Conservation (phyloP, 805 yeast species). For the Saturnispora sanitii region DNA sequence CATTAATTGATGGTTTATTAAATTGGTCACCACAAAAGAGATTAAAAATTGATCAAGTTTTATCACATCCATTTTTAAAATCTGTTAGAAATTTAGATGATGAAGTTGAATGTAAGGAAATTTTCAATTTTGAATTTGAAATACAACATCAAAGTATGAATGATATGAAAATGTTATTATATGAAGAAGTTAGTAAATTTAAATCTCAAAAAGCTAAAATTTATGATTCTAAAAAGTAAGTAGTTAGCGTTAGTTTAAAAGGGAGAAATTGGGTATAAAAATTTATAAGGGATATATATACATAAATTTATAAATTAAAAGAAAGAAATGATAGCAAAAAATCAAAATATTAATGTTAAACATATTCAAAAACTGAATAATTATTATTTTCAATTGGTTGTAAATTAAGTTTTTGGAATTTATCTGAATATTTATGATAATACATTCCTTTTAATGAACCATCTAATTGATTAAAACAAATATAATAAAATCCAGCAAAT, state of each 20-base stretch:
- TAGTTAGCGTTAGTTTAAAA: neutral
- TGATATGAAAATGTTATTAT: slow-evolving; percentile 39
- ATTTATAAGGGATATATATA: neutral
- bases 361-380: slow-evolving; percentile 4
- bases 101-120: slow-evolving; percentile 42
- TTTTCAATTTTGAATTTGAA: slow-evolving; percentile 67
- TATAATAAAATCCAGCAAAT: slow-evolving; percentile 86
- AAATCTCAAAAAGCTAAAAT: slow-evolving; percentile 25
- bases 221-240: slow-evolving; percentile 3
- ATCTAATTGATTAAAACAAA: slow-evolving; percentile 66
- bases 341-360: too few relatives aligned
- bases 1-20: slow-evolving; percentile 46
- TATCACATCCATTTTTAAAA: slow-evolving; percentile 47
- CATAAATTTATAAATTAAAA: neutral
- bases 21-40: slow-evolving; percentile 57
- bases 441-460: slow-evolving; percentile 76
- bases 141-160: slow-evolving; percentile 27
- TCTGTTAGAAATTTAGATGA: slow-evolving; percentile 43
- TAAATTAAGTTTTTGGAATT: slow-evolving; percentile 67
- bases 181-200: slow-evolving; percentile 44
- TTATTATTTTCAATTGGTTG: slow-evolving; percentile 14
- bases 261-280: neutral
- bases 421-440: slow-evolving; percentile 71
- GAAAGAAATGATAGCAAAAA: neutral
- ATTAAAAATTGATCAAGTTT: slow-evolving; percentile 42